Evolutionary conservation across 768 basidiomycete species (phyloP).

Genomic region (Cyclocybe aegerita): DNA sequence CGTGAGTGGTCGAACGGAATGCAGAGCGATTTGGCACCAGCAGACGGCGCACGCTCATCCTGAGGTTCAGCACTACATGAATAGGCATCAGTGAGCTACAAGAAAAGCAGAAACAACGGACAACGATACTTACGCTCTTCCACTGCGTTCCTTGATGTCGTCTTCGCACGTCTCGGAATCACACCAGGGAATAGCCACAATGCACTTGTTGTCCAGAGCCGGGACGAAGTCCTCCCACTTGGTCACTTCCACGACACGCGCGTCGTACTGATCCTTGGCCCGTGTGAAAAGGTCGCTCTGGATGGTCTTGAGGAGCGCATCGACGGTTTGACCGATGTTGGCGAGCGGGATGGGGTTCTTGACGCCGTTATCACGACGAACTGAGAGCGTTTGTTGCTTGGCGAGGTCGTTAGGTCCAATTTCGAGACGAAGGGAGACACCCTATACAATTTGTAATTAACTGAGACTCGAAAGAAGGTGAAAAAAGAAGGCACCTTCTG

Average conservation of each 20-base stretch:
- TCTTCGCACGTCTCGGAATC: conserved; percentile 92
- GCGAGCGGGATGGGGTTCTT: conserved; percentile 45
- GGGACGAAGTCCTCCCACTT: conserved; percentile 93
- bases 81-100: conserved; percentile 3
- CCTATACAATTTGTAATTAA: conserved; percentile 43
- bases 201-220: conserved; percentile 84
- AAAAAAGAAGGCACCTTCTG: conserved; percentile 71
- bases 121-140: conserved; percentile 60
- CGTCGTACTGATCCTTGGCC: conserved; percentile 73
- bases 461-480: background rate
- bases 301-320: conserved; percentile 76
- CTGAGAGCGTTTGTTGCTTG: conserved; percentile 77
- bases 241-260: conserved; percentile 68
- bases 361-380: conserved; percentile 67
- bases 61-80: conserved; percentile 70
- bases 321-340: conserved; percentile 53
- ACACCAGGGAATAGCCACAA: conserved; percentile 95
- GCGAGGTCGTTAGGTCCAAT: conserved; percentile 91
- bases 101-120: conserved; percentile 5
- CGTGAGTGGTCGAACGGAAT: conserved; percentile 93
- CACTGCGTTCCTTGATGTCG: conserved; percentile 95
- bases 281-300: conserved; percentile 85
- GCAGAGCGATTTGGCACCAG: conserved; percentile 94
- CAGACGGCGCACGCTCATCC: conserved; percentile 94
- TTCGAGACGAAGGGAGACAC: conserved; percentile 96